Conservation (phyloP, 768 basidiomycete species). For the Xanthoconium stramineum region DNA sequence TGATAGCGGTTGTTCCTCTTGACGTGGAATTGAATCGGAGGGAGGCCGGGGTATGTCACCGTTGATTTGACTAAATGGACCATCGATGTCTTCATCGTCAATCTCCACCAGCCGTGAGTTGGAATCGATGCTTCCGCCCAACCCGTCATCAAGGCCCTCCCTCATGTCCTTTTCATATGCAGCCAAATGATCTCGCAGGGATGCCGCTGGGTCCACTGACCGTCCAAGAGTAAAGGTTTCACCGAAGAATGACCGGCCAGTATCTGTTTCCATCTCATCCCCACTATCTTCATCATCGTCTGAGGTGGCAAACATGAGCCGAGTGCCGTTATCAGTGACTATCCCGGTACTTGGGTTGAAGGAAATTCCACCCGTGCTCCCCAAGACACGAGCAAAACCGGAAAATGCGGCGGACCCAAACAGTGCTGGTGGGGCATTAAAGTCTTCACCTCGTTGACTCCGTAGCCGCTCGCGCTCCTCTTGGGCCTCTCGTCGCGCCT, state of each 20-base stretch:
- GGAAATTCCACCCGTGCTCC: slow-evolving; percentile 60
- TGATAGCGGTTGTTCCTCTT: slow-evolving; percentile 22
- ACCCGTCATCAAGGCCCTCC: slow-evolving; percentile 32
- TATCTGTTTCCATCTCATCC: slow-evolving; percentile 40
- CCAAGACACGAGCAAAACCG: slow-evolving; percentile 54
- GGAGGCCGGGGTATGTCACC: slow-evolving; percentile 35
- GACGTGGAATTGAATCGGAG: slow-evolving; percentile 20
- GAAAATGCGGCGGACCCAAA: slow-evolving; percentile 39
- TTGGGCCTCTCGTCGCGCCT: slow-evolving; percentile 55
- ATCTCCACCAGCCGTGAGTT: slow-evolving; percentile 29
- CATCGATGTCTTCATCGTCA: slow-evolving; percentile 32
- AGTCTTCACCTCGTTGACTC: slow-evolving; percentile 35
- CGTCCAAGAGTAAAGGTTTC: slow-evolving; percentile 45
- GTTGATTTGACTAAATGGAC: slow-evolving; percentile 29
- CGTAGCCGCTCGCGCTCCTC: slow-evolving; percentile 46
- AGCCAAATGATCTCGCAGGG: slow-evolving; percentile 58
- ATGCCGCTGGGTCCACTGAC: slow-evolving; percentile 51
- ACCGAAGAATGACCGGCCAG: slow-evolving; percentile 45
- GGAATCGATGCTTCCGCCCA: slow-evolving; percentile 16
- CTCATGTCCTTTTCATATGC: slow-evolving; percentile 55
- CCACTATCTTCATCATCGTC: slow-evolving; percentile 62
- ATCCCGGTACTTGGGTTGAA: slow-evolving; percentile 56
- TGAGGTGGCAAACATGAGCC: slow-evolving; percentile 58
- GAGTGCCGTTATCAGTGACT: slow-evolving; percentile 41
- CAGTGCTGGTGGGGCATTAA: slow-evolving; percentile 21